Conservation (phyloP, 768 basidiomycete species). For the Mycena belliarum region DNA sequence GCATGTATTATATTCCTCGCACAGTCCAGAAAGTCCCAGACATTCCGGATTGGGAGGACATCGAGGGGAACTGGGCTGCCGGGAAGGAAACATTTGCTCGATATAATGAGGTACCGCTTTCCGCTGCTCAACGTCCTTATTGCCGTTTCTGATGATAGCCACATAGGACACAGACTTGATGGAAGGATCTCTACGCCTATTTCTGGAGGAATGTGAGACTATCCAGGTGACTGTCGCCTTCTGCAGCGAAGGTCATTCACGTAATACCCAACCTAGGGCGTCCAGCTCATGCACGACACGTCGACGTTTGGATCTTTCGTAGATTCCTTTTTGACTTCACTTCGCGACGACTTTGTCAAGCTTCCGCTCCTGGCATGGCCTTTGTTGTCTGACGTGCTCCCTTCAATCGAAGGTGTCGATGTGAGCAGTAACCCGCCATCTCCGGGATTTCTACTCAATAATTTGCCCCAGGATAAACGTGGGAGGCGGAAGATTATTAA, state of each 20-base stretch:
- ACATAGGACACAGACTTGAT: slow-evolving; percentile 61
- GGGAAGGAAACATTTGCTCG: slow-evolving; percentile 53
- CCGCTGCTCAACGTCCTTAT: too few species aligned
- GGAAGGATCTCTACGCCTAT: slow-evolving; percentile 65
- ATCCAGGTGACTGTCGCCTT: slow-evolving; percentile 54
- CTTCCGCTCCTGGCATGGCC: slow-evolving; percentile 59
- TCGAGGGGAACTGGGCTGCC: slow-evolving; percentile 56
- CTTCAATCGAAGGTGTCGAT: slow-evolving; percentile 39
- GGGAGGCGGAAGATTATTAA: slow-evolving; percentile 51
- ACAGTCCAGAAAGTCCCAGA: slow-evolving; percentile 68
- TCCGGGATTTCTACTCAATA: neutral
- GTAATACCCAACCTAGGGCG: slow-evolving; percentile 45
- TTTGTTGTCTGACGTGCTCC: slow-evolving; percentile 47
- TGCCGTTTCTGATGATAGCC: too few species aligned
- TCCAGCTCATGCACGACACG: slow-evolving; percentile 68
- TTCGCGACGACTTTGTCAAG: slow-evolving; percentile 72
- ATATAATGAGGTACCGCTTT: slow-evolving; percentile 52
- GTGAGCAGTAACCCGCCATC: slow-evolving; percentile 34
- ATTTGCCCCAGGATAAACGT: slow-evolving; percentile 5
- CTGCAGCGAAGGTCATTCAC: neutral
- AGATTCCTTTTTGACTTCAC: slow-evolving; percentile 53
- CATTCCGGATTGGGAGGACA: slow-evolving; percentile 51
- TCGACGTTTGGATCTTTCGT: slow-evolving; percentile 68
- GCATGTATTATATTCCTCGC: slow-evolving; percentile 64
- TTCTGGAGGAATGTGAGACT: slow-evolving; percentile 75